These are phyloP conservation scores for Linnemannia zychae DNA, from an alignment of 192 early-diverging fungal genomes.

Conservation along the genomic window DNA sequence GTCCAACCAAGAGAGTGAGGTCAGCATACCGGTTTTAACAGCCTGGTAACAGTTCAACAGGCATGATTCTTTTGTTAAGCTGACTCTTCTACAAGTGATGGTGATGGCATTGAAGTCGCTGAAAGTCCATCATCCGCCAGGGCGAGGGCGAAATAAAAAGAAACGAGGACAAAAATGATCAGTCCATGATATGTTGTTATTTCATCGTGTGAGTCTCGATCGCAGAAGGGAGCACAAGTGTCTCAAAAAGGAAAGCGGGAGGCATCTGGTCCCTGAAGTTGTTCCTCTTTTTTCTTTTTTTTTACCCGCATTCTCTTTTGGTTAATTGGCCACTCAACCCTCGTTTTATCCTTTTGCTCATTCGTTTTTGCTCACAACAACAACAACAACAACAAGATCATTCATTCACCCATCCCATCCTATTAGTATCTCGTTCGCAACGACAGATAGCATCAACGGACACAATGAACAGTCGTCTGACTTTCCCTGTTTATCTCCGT, in stretches of 20 bases:
- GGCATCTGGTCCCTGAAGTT: background rate
- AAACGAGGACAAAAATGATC: background rate
- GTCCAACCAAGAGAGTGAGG: too few relatives aligned
- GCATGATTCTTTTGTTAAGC: too few relatives aligned
- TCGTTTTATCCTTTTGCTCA: background rate
- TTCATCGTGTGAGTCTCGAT: background rate
- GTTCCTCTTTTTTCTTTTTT: background rate
- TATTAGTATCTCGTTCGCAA: background rate
- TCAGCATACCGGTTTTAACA: too few relatives aligned
- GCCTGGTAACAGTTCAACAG: too few relatives aligned
- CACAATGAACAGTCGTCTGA: background rate
- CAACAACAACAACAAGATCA: background rate
- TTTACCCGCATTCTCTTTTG: background rate
- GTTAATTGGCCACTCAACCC: background rate
- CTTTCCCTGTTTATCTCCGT: background rate
- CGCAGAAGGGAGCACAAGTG: background rate
- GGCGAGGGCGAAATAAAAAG: too few relatives aligned
- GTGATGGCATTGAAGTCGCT: too few relatives aligned
- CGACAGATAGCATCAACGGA: background rate
- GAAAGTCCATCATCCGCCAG: too few relatives aligned
- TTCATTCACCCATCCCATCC: background rate
- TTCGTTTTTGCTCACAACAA: background rate
- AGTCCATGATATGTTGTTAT: too few relatives aligned
- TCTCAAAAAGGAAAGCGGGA: slow-evolving; percentile 12
- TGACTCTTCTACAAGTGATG: too few relatives aligned